Evolutionary conservation across 2,329 filamentous ascomycete genomes (phyloP), one percentile per base, ranked within the genome.

Genomic region (Phyllosticta citribraziliensis): DNA sequence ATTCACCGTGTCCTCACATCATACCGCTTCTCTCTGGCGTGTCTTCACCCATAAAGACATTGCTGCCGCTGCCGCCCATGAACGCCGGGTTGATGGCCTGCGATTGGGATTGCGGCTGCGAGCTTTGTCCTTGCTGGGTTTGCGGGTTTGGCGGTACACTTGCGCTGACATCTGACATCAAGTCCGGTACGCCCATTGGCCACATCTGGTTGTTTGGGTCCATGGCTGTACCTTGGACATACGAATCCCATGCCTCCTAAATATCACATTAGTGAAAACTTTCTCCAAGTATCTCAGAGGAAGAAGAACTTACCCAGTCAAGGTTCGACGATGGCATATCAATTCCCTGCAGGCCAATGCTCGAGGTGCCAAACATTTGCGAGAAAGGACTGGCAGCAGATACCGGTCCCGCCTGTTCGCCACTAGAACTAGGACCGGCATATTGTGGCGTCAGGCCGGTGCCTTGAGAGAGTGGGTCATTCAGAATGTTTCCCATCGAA

Each of bases 201-300:
- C 77, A 79, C 68, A 78, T 76, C 20, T 71, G 71, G 61, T 71
- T 72, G 11, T 68, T 68, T 2, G 73, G 67, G 56, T 79, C 76
- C 62, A 77, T 70, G 47, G 67, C 78, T 5, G 82, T 78, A 58
- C 82, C 84, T 70, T 88, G 85, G 55, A 88, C 83, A 66, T 87
- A 88, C 6, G 80, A 83, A 68, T 88, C 86, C 85, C 85, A 88
- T 27, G 84, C 84, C 64, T 87, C 82, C 84, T 86, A 55, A 56
- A 59, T n/a, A 52, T 52, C 62, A 68, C 68, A 69, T 75, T 60
- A 73, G 67, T 52, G 27, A 51, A 5, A 3, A 10, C 1, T 9
- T 11, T 9, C 52, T n/a, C 24, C 58, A 67, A 58, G 68, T 64
- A 64, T 63, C 22, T n/a, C n/a, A n/a, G n/a, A n/a, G n/a, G n/a